Conservation (phyloP, 1,284 basidiomycete genomes). For the Malassezia cuniculi region DNA sequence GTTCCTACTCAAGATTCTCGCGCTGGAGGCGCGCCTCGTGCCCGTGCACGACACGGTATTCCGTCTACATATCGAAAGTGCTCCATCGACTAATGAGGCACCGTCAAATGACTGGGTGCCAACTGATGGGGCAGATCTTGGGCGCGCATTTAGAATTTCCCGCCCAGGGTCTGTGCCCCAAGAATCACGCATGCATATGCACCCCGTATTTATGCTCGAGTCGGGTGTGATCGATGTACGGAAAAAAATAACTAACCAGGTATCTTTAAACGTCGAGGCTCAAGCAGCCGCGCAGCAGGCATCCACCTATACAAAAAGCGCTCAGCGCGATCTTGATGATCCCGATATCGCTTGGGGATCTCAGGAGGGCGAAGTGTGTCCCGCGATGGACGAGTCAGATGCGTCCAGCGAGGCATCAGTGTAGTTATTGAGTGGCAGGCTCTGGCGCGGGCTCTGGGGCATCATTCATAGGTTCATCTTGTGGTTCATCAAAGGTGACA, state of each 20-base stretch:
- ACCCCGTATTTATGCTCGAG: constrained; percentile 9
- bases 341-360: too few species aligned
- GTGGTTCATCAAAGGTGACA: neutral
- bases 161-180: neutral
- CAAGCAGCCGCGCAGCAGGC: neutral
- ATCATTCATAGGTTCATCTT: too few species aligned
- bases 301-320: neutral
- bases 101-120: constrained; percentile 5
- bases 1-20: constrained; percentile 7
- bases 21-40: constrained; percentile 1
- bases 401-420: constrained; percentile 4
- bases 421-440: neutral
- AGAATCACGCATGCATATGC: too few species aligned
- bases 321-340: constrained; percentile 12
- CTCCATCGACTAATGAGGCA: constrained; percentile 3
- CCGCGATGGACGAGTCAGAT: constrained; percentile 6
- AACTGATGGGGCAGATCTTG: constrained; percentile 1
- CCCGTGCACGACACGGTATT: neutral
- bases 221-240: constrained; percentile 12
- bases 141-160: too few species aligned
- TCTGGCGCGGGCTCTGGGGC: too few species aligned
- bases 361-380: constrained; percentile 1
- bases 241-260: neutral
- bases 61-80: neutral
- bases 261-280: constrained; percentile 7